Conservation (phyloP, 169 alveolate genomes). For the Cryptosporidium canis region DNA sequence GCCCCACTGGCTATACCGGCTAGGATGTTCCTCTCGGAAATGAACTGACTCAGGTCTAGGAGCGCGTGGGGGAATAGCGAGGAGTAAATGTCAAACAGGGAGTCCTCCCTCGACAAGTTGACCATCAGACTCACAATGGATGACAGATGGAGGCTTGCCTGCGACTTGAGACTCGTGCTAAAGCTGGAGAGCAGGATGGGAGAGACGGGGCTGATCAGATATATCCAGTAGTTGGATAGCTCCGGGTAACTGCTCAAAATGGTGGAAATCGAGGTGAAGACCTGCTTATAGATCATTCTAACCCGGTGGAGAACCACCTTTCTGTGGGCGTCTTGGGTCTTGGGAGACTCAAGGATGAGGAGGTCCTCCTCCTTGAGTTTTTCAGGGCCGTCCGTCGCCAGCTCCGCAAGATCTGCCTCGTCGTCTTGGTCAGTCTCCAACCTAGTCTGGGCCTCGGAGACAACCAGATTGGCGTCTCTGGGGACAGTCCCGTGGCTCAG, state of each 20-base stretch:
- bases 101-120: not conserved
- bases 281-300: not conserved
- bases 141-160: not conserved
- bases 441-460: not conserved
- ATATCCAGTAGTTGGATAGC: not conserved
- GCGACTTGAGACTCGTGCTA: not conserved
- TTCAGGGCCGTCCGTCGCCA: no score
- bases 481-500: not conserved
- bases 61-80: slow-evolving; percentile 15
- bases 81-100: not conserved
- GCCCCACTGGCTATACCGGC: not conserved
- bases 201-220: slow-evolving; percentile 9
- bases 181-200: not conserved
- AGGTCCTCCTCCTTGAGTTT: not conserved
- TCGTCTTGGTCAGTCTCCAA: not conserved
- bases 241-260: slow-evolving; percentile 14
- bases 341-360: not conserved
- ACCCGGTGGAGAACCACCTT: not conserved
- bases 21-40: not conserved
- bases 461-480: not conserved
- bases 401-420: not conserved
- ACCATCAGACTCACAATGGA: slow-evolving; percentile 18
- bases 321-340: not conserved
- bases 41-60: not conserved
- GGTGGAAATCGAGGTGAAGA: slow-evolving; percentile 1